phyloP scores from a whole-genome alignment of 176 grass and related monocot genomes.

The barley (Hordeum vulgare) region DNA sequence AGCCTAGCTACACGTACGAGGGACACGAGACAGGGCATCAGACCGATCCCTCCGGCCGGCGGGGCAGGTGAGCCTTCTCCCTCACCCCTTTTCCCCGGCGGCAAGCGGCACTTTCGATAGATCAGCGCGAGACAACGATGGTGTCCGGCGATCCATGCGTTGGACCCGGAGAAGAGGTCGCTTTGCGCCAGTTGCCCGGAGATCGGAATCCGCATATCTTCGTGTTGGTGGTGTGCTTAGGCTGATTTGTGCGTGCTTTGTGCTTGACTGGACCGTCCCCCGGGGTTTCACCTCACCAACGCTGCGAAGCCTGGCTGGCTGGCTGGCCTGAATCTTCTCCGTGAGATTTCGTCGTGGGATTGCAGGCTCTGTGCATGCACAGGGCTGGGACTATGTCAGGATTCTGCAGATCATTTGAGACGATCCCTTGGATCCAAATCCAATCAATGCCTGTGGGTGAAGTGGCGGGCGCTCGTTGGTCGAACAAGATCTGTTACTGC shows the following conservation, averaged over 20 bases:
- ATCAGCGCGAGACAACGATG: slow-evolving; percentile 9
- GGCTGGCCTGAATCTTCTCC: slow-evolving; percentile 13
- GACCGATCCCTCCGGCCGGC: not conserved
- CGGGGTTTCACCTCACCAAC: not conserved
- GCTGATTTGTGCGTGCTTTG: slow-evolving; percentile 11
- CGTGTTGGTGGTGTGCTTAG: slow-evolving; percentile 10
- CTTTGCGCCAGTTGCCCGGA: not conserved
- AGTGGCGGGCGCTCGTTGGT: slow-evolving; percentile 6
- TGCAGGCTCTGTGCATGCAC: too few relatives aligned
- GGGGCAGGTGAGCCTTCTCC: slow-evolving; percentile 8
- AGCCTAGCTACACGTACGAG: not conserved
- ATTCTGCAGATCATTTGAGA: slow-evolving; percentile 1
- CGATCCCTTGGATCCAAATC: slow-evolving; percentile 1
- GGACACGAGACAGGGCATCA: slow-evolving; percentile 25
- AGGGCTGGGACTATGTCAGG: not conserved
- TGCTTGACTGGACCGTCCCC: not conserved
- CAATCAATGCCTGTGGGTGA: not conserved
- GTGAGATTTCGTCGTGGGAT: not conserved
- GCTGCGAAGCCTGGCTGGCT: not conserved
- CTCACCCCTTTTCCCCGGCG: slow-evolving; percentile 17
- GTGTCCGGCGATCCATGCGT: not conserved
- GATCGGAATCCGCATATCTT: slow-evolving; percentile 27
- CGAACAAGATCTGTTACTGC: slow-evolving; percentile 5
- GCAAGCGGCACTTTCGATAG: slow-evolving; percentile 23
- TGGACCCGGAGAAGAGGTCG: not conserved